These are phyloP conservation scores for Xylariomycetidae sp. DNA, from an alignment of 2,329 filamentous ascomycete genomes.

Conservation along the genomic window DNA sequence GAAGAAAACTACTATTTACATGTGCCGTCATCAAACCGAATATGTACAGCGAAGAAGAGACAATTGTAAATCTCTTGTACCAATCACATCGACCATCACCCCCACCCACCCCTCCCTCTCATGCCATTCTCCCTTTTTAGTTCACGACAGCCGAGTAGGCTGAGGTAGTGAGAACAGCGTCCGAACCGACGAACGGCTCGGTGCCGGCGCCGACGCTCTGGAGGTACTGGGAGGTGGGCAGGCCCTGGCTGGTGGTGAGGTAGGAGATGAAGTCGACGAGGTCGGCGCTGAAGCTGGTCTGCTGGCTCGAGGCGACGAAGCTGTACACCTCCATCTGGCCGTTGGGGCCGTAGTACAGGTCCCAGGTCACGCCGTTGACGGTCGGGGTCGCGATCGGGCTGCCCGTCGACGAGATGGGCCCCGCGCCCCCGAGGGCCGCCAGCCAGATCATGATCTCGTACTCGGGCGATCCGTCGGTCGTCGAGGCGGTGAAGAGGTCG, in stretches of 20 bases:
- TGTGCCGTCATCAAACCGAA: too few species aligned
- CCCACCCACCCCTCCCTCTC: conserved; percentile 1
- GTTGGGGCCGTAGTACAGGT: conserved; percentile 53
- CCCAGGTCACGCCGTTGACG: conserved; percentile 47
- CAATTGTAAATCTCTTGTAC: too few species aligned
- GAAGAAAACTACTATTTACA: too few species aligned
- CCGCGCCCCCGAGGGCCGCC: conserved; percentile 21
- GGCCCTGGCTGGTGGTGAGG: conserved; percentile 37
- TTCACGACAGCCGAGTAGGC: conserved; percentile 12
- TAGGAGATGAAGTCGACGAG: conserved; percentile 50
- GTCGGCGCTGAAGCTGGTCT: conserved; percentile 48
- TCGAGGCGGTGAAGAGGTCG: conserved; percentile 50
- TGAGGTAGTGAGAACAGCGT: conserved; percentile 37
- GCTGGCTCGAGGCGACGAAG: conserved; percentile 33
- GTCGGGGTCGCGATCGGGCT: conserved; percentile 47
- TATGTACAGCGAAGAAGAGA: too few species aligned
- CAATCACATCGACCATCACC: not conserved
- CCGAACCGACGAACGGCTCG: conserved; percentile 45
- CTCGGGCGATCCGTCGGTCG: conserved; percentile 39
- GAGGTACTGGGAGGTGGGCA: conserved; percentile 44
- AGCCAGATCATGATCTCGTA: conserved; percentile 50
- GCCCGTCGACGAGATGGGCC: conserved; percentile 37
- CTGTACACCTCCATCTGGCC: conserved; percentile 52
- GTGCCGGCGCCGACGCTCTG: conserved; percentile 45
- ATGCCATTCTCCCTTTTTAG: too few species aligned